phyloP scores from a whole-genome alignment of 345 rosid species.

The Gossypioides kirkii region DNA sequence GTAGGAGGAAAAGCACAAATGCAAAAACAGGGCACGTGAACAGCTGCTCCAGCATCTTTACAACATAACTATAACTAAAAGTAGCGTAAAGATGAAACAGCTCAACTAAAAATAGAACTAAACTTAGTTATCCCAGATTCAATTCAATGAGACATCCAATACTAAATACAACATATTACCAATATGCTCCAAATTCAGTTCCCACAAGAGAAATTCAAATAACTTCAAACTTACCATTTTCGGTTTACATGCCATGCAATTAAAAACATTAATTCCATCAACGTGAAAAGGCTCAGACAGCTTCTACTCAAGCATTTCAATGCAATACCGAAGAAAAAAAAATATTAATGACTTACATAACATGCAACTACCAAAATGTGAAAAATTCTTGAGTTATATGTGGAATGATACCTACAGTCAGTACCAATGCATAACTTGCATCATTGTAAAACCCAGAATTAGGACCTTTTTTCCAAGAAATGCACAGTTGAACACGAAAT shows the following conservation, averaged over 20 bases:
- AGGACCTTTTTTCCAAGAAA: neutral
- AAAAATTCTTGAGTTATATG: neutral
- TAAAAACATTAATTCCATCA: conserved; percentile 1
- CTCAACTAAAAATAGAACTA: neutral
- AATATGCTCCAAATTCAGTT: too few relatives aligned
- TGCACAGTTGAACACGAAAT: neutral
- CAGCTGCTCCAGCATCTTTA: neutral
- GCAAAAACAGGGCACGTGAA: neutral
- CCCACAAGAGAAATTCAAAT: neutral
- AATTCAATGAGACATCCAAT: neutral
- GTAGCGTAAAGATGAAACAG: neutral
- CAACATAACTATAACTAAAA: neutral
- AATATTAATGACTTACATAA: neutral
- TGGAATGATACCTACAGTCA: neutral
- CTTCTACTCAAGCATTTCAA: neutral
- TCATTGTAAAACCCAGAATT: neutral
- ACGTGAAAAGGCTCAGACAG: neutral
- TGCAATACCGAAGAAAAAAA: conserved; percentile 6
- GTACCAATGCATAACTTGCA: neutral
- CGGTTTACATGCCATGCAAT: neutral
- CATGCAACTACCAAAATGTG: neutral
- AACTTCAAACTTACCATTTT: neutral
- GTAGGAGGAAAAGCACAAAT: neutral
- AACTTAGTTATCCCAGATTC: neutral
- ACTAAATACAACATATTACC: neutral